These are phyloP conservation scores for Acanthamoeba triangularis DNA, from an alignment of 208 protist species.

Conservation along the genomic window DNA sequence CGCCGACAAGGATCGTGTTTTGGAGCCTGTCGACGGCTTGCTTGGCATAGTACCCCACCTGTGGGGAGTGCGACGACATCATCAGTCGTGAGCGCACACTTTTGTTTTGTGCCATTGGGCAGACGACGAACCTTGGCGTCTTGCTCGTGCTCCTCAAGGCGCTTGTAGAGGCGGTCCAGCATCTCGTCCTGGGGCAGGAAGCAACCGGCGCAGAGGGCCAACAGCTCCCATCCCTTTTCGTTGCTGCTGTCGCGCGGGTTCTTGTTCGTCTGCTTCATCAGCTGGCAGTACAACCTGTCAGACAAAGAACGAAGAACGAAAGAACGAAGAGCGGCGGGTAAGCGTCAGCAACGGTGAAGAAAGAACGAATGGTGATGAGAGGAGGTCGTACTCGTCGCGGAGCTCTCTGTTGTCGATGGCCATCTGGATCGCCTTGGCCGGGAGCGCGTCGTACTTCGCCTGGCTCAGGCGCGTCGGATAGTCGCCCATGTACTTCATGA, in stretches of 20 bases:
- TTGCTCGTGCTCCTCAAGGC: conserved; percentile 5
- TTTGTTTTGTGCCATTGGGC: not conserved
- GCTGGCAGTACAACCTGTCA: conserved; percentile 42
- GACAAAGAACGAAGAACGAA: no score
- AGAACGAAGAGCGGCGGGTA: not conserved
- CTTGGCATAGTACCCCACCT: conserved; percentile 50
- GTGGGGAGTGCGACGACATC: not conserved
- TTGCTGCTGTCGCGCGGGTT: conserved; percentile 73
- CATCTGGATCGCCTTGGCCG: conserved; percentile 11
- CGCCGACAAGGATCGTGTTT: conserved; percentile 51
- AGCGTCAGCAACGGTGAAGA: not conserved
- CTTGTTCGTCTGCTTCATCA: conserved; percentile 70
- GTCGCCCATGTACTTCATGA: conserved; percentile 77
- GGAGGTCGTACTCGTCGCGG: conserved; percentile 32
- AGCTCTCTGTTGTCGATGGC: conserved; percentile 73
- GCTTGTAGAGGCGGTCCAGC: conserved; percentile 47
- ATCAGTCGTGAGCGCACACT: not conserved
- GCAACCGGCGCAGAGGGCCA: conserved; percentile 46
- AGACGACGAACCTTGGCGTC: not conserved
- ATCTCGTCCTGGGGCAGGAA: conserved; percentile 49
- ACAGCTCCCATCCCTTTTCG: conserved; percentile 62
- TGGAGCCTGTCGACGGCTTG: conserved; percentile 43
- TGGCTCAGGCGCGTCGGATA: conserved; percentile 32
- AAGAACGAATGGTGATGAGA: not conserved
- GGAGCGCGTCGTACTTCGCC: conserved; percentile 53